Evolutionary conservation across 495 filamentous ascomycete genomes (phyloP).

Genomic region (Thermothielavioides terrestris): DNA sequence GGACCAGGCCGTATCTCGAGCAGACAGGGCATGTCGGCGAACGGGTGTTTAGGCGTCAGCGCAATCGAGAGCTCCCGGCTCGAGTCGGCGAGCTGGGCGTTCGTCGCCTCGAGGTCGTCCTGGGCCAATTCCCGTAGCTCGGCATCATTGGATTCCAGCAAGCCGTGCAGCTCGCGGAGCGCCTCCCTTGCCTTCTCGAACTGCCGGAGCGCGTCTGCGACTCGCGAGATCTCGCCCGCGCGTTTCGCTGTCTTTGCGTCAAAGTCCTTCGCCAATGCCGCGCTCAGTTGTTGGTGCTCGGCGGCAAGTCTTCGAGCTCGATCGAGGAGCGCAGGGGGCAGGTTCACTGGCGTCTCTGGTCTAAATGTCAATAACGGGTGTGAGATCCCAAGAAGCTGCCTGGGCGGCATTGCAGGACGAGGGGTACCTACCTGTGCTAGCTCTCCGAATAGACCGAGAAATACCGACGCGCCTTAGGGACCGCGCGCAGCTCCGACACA

Average conservation of each 20-base stretch:
- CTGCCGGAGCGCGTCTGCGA: conserved; percentile 59
- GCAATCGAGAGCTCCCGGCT: conserved; percentile 58
- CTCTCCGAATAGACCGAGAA: conserved; percentile 32
- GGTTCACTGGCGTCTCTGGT: neutral
- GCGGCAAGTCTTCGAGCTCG: conserved; percentile 32
- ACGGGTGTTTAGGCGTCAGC: conserved; percentile 83
- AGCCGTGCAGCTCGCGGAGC: conserved; percentile 42
- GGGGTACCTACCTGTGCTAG: conserved; percentile 35
- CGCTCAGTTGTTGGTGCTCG: conserved; percentile 53
- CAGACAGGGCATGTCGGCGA: conserved; percentile 84
- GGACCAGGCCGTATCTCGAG: conserved; percentile 88
- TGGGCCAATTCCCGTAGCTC: conserved; percentile 57
- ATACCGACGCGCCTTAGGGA: conserved; percentile 30
- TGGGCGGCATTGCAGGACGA: neutral
- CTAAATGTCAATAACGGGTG: neutral
- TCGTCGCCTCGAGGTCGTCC: conserved; percentile 65
- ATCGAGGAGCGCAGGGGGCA: conserved; percentile 34
- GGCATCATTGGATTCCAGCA: conserved; percentile 43
- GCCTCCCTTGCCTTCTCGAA: conserved; percentile 55
- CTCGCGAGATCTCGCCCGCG: conserved; percentile 62
- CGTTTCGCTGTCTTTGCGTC: conserved; percentile 66
- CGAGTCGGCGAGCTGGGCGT: conserved; percentile 48
- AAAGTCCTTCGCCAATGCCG: conserved; percentile 54
- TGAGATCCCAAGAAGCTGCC: neutral
- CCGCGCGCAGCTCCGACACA: conserved; percentile 44